These are phyloP conservation scores for Lasiosphaeria ovina DNA, from an alignment of 495 filamentous ascomycete species.

Conservation along the genomic window DNA sequence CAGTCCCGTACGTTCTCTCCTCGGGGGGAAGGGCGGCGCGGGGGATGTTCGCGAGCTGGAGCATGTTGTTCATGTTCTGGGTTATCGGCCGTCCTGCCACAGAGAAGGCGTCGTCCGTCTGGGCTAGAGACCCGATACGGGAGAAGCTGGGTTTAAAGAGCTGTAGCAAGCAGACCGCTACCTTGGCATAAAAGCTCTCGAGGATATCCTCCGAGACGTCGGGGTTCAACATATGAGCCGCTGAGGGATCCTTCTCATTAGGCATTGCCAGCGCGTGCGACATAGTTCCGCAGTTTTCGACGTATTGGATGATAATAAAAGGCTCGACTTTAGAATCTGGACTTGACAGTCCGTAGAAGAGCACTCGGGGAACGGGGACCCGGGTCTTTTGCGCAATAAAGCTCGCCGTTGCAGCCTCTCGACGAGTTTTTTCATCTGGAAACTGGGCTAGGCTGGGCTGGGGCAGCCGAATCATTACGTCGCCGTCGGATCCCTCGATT, in stretches of 20 bases:
- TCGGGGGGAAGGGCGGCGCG: constrained; percentile 29
- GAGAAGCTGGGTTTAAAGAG: too few species aligned
- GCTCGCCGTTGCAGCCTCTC: not conserved
- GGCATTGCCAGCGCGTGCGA: constrained; percentile 27
- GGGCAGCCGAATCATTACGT: too few species aligned
- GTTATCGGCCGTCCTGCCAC: constrained; percentile 29
- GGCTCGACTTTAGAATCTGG: constrained; percentile 29
- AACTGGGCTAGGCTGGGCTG: not conserved
- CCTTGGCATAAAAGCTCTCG: too few species aligned
- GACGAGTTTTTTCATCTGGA: not conserved
- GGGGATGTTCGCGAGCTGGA: constrained; percentile 26
- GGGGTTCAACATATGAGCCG: constrained; percentile 31
- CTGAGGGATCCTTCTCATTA: constrained; percentile 2
- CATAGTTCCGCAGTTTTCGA: constrained; percentile 35
- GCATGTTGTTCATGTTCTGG: constrained; percentile 28
- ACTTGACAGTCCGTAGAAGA: not conserved
- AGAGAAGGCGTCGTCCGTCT: too few species aligned
- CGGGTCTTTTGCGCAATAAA: not conserved
- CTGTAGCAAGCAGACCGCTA: too few species aligned
- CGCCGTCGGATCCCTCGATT: too few species aligned
- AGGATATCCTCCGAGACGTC: constrained; percentile 30
- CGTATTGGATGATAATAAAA: constrained; percentile 48
- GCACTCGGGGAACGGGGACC: constrained; percentile 1
- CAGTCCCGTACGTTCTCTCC: constrained; percentile 26
- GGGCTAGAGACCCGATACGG: too few species aligned